Conservation (phyloP, 2,329 filamentous ascomycete species). For the Pestalotiopsis sp. region DNA sequence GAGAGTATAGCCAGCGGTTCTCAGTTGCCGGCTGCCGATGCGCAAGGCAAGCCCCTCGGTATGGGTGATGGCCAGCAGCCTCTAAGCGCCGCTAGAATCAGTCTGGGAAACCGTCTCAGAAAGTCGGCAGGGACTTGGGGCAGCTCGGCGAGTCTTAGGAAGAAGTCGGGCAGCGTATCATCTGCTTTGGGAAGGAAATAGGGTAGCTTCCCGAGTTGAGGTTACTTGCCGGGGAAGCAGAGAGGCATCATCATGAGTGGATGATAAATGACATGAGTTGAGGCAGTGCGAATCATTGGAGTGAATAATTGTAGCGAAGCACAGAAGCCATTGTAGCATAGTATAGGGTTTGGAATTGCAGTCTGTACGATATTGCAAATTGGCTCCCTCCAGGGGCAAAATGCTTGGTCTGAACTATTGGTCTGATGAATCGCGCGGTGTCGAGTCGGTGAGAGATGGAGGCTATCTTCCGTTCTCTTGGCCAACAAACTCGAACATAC, state of each 20-base stretch:
- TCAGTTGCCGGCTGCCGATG: conserved; percentile 28
- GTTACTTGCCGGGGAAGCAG: neutral
- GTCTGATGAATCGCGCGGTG: too few species aligned
- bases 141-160: conserved; percentile 43
- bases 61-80: conserved; percentile 30
- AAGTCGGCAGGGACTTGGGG: conserved; percentile 51
- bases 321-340: too few species aligned
- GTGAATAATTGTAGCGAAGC: too few species aligned
- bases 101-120: conserved; percentile 52
- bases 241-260: neutral
- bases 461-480: too few species aligned
- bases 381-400: too few species aligned
- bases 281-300: too few species aligned
- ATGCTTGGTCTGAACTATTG: too few species aligned
- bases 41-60: conserved; percentile 28
- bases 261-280: neutral
- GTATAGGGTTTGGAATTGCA: too few species aligned
- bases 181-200: conserved; percentile 11
- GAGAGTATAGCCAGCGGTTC: conserved; percentile 35
- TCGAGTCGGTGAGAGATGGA: too few species aligned
- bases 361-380: too few species aligned
- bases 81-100: conserved; percentile 47
- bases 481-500: too few species aligned
- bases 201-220: conserved; percentile 1
- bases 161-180: conserved; percentile 24